Evolutionary conservation across 2,329 filamentous ascomycete genomes (phyloP).

Genomic region (Monosporascus sp.): DNA sequence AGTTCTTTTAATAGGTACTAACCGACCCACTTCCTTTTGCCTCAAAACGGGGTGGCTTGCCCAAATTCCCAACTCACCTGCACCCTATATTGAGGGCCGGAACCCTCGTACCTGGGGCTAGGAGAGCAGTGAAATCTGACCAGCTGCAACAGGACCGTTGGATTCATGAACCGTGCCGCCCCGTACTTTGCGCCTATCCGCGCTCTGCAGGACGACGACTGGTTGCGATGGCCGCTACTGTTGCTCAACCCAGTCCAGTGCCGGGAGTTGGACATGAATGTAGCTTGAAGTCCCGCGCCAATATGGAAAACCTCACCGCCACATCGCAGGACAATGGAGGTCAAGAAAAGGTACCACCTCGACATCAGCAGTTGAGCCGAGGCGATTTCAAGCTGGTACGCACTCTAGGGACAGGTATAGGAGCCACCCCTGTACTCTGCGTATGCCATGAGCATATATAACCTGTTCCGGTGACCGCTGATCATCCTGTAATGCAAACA

Average conservation of each 20-base stretch:
- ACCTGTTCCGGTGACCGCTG: background rate
- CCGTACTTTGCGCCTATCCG: background rate
- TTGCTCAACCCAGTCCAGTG: conserved; percentile 21
- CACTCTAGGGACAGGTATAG: conserved; percentile 67
- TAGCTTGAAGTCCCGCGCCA: conserved; percentile 15
- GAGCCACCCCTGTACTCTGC: background rate
- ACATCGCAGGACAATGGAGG: conserved; percentile 8
- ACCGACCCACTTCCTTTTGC: too few species aligned
- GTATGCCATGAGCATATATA: background rate
- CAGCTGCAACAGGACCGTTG: background rate
- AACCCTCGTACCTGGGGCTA: background rate
- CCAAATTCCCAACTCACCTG: too few species aligned
- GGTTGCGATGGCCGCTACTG: conserved; percentile 26
- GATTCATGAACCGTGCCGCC: background rate
- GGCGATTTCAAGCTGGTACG: conserved; percentile 68
- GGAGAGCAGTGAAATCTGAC: background rate
- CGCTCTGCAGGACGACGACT: background rate
- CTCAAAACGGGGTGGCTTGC: too few species aligned
- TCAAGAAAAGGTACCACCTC: conserved; percentile 22
- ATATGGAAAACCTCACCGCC: conserved; percentile 12
- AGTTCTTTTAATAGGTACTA: too few species aligned
- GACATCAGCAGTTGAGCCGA: conserved; percentile 33
- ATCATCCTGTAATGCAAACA: conserved; percentile 24
- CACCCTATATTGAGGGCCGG: too few species aligned
- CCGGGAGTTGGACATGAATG: conserved; percentile 18